These are phyloP conservation scores for Coniochaeta pulveracea DNA, from an alignment of 2,329 filamentous ascomycete species.

Conservation along the genomic window DNA sequence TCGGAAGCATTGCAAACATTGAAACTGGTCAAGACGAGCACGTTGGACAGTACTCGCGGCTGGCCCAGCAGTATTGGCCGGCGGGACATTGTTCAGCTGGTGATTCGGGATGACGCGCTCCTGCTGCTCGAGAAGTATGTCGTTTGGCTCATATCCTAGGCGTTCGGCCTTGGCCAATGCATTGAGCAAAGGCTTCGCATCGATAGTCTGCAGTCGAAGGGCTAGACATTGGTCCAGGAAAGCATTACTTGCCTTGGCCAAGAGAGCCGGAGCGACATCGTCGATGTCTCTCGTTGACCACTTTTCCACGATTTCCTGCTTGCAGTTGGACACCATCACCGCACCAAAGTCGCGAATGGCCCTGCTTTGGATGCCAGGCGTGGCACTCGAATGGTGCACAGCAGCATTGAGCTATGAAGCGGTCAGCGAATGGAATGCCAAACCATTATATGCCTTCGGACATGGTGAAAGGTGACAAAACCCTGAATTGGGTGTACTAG, in stretches of 20 bases:
- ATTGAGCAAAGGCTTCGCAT: constrained; percentile 42
- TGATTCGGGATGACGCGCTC: constrained; percentile 23
- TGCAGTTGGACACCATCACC: constrained; percentile 28
- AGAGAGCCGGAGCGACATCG: constrained; percentile 27
- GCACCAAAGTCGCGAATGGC: constrained; percentile 33
- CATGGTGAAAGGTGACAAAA: too few relatives aligned
- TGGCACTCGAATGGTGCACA: constrained; percentile 34
- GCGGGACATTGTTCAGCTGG: constrained; percentile 14
- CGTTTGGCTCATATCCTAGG: constrained; percentile 41
- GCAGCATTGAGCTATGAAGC: constrained; percentile 33
- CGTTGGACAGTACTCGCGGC: background rate
- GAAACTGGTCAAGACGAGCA: constrained; percentile 1
- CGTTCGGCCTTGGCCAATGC: constrained; percentile 44
- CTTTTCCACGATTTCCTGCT: constrained; percentile 28
- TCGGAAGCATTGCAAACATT: constrained; percentile 11
- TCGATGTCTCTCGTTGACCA: constrained; percentile 31
- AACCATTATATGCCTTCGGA: too few relatives aligned
- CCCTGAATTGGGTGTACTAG: too few relatives aligned
- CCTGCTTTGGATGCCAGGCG: constrained; percentile 21
- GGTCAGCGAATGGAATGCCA: constrained; percentile 14
- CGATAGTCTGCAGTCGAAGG: constrained; percentile 38
- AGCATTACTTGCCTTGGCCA: constrained; percentile 31
- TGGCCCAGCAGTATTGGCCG: constrained; percentile 7
- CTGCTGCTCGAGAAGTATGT: constrained; percentile 32
- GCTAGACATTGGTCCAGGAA: constrained; percentile 44